phyloP scores from a whole-genome alignment of 139 green algal genomes.

The Coccomyxa sp. region DNA sequence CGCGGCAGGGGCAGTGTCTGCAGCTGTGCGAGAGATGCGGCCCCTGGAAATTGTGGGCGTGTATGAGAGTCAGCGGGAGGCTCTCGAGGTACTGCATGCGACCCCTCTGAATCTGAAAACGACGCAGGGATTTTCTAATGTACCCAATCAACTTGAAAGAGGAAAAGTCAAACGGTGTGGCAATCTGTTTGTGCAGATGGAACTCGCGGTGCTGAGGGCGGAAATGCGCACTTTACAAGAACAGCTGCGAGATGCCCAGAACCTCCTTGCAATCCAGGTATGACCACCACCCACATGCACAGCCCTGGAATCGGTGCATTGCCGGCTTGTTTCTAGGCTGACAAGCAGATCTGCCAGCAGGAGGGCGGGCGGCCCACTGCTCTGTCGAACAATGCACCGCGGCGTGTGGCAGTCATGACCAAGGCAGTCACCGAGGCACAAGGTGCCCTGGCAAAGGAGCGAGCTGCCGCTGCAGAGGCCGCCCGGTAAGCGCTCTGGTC shows the following conservation, averaged over 20 bases:
- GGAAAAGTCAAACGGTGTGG: neutral
- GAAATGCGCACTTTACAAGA: conserved; percentile 45
- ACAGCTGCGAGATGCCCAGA: conserved; percentile 61
- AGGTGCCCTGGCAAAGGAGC: neutral
- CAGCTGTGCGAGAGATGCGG: conserved; percentile 63
- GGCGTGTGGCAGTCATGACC: neutral
- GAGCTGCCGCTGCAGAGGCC: conserved; percentile 11
- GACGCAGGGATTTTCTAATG: neutral
- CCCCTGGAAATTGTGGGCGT: conserved; percentile 68
- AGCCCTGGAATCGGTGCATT: too few species aligned
- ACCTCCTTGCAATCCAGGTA: conserved; percentile 21
- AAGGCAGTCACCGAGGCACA: conserved; percentile 9
- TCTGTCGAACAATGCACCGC: neutral
- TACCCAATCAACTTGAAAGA: neutral
- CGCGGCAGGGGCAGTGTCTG: conserved; percentile 44
- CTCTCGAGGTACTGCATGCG: conserved; percentile 21
- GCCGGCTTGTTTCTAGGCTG: too few species aligned
- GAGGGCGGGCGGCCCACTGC: neutral
- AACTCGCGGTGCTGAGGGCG: conserved; percentile 40
- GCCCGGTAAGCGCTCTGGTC: conserved; percentile 5
- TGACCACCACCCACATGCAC: neutral
- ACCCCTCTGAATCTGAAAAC: neutral
- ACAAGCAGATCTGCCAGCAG: neutral
- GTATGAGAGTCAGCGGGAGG: conserved; percentile 61
- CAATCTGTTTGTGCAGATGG: conserved; percentile 12